phyloP scores from a whole-genome alignment of 768 basidiomycete genomes.

The Collybia nuda region DNA sequence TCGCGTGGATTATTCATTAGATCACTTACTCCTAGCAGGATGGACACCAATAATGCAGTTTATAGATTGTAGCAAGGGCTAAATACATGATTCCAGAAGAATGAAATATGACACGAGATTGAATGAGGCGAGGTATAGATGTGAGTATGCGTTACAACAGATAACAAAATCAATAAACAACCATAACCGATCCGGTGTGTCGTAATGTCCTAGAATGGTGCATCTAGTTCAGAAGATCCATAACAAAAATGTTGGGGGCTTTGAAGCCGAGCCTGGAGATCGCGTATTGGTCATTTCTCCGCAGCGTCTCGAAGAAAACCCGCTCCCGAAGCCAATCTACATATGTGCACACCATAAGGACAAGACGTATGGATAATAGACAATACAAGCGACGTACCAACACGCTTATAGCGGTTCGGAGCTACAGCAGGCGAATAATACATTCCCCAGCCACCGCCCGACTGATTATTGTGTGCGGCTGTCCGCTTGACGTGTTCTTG shows the following conservation, averaged over 20 bases:
- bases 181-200: neutral
- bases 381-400: slow-evolving; percentile 44
- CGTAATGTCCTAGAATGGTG: slow-evolving; percentile 6
- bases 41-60: too few relatives aligned
- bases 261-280: slow-evolving; percentile 65
- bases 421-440: slow-evolving; percentile 52
- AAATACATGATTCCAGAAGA: too few relatives aligned
- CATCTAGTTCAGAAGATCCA: slow-evolving; percentile 54
- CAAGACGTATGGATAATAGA: neutral
- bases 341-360: neutral
- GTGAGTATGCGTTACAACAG: too few relatives aligned
- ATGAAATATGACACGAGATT: too few relatives aligned
- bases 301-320: slow-evolving; percentile 66
- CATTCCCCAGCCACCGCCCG: slow-evolving; percentile 19
- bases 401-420: slow-evolving; percentile 55
- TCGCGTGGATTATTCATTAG: too few relatives aligned
- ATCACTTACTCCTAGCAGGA: too few relatives aligned
- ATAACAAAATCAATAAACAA: too few relatives aligned
- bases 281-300: slow-evolving; percentile 60
- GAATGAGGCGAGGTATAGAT: too few relatives aligned
- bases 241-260: slow-evolving; percentile 78
- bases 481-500: slow-evolving; percentile 74
- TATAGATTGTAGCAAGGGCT: too few relatives aligned
- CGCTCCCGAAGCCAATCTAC: slow-evolving; percentile 79
- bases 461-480: slow-evolving; percentile 38